Conservation (phyloP, 2,329 filamentous ascomycete genomes). For the Calonectria ilicicola region DNA sequence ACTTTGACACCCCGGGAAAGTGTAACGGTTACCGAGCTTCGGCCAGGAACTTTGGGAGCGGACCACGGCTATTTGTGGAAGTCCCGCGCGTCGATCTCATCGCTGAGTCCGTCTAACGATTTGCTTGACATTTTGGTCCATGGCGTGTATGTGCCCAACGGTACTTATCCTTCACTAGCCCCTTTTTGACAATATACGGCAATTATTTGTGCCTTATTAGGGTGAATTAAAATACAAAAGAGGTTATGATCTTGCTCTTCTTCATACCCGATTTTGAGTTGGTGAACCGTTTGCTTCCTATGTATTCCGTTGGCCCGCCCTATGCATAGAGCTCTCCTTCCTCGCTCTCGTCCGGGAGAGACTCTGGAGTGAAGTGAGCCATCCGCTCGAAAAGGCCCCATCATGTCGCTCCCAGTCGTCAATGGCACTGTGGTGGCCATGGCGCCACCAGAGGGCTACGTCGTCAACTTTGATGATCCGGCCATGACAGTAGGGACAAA, state of each 20-base stretch:
- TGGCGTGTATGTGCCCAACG: not conserved
- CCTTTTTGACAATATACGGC: not conserved
- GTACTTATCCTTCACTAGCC: not conserved
- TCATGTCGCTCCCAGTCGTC: not conserved
- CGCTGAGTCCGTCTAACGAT: not conserved
- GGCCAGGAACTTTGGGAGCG: not conserved
- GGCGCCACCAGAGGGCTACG: slow-evolving; percentile 42
- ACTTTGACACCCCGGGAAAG: not conserved
- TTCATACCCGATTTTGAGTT: not conserved
- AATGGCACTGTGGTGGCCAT: slow-evolving; percentile 3
- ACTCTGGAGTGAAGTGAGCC: not conserved
- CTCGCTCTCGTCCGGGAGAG: not conserved
- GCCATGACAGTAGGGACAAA: not conserved
- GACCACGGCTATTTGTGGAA: not conserved
- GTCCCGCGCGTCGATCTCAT: not conserved
- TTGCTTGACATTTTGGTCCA: not conserved
- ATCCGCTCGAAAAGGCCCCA: not conserved
- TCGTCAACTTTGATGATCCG: slow-evolving; percentile 16
- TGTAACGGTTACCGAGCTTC: not conserved
- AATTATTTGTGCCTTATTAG: not conserved
- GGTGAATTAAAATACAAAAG: not conserved
- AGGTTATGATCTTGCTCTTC: not conserved
- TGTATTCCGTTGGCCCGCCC: not conserved
- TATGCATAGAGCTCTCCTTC: not conserved
- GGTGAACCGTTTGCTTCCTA: not conserved